These are phyloP conservation scores for Ophiocordyceps camponoti-floridani DNA, from an alignment of 2,329 filamentous ascomycete genomes.

Conservation along the genomic window DNA sequence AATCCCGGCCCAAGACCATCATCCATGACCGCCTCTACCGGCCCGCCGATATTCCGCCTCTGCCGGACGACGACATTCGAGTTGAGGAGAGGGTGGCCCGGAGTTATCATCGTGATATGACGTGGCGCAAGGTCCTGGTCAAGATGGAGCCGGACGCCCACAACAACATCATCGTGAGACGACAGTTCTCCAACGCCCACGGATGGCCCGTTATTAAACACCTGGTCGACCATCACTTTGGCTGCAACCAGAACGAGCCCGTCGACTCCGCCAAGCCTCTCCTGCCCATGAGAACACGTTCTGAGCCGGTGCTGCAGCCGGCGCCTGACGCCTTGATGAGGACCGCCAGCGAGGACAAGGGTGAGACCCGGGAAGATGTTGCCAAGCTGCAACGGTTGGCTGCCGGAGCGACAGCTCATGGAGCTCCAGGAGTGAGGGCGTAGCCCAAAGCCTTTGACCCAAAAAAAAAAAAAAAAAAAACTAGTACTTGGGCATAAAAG, in stretches of 20 bases:
- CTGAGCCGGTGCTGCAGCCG: background rate
- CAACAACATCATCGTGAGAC: slow-evolving; percentile 55
- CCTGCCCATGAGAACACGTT: background rate
- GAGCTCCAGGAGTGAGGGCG: background rate
- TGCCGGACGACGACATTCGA: slow-evolving; percentile 48
- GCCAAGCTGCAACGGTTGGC: background rate
- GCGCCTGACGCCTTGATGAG: background rate
- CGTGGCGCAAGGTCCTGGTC: slow-evolving; percentile 94
- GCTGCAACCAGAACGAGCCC: slow-evolving; percentile 44
- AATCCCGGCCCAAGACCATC: slow-evolving; percentile 68
- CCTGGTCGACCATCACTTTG: slow-evolving; percentile 6
- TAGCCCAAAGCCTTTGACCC: too few relatives aligned
- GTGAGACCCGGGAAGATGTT: background rate
- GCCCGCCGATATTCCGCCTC: slow-evolving; percentile 76
- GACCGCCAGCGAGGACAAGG: background rate
- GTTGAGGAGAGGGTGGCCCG: slow-evolving; percentile 97
- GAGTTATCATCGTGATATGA: slow-evolving; percentile 78
- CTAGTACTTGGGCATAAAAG: too few relatives aligned
- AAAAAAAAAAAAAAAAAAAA: too few relatives aligned
- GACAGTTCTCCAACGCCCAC: slow-evolving; percentile 93
- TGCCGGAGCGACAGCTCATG: background rate
- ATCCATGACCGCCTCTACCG: slow-evolving; percentile 96
- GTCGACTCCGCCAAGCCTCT: background rate
- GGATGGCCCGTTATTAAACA: slow-evolving; percentile 86
- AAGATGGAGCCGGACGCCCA: slow-evolving; percentile 92